These are phyloP conservation scores for Melaleuca quinquenervia DNA, from an alignment of 345 rosid species.

Conservation along the genomic window DNA sequence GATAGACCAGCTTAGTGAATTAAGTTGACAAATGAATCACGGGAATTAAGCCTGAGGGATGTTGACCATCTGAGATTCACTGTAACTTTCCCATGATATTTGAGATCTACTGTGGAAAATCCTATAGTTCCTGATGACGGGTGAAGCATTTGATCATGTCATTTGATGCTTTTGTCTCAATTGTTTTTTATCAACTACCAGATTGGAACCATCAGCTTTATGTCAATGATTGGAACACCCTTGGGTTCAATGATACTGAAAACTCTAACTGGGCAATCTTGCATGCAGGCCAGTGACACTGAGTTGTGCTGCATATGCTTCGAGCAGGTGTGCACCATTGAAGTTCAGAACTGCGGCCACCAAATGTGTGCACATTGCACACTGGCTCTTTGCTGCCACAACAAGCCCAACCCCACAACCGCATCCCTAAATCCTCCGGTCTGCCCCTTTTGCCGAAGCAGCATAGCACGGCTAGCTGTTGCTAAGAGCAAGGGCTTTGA, in stretches of 20 bases:
- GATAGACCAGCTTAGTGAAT: not conserved
- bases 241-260: not conserved
- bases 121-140: not conserved
- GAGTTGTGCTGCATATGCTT: slow-evolving; percentile 96
- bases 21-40: not conserved
- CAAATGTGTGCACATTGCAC: slow-evolving; percentile 99
- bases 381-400: slow-evolving; percentile 91
- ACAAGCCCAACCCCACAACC: slow-evolving; percentile 92
- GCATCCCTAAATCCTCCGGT: slow-evolving; percentile 62
- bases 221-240: not conserved
- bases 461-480: slow-evolving; percentile 52
- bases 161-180: not conserved
- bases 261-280: not conserved
- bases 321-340: slow-evolving; percentile 90
- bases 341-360: slow-evolving; percentile 87
- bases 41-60: not conserved
- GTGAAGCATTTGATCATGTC: not conserved
- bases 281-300: slow-evolving; percentile 57
- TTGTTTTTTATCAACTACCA: not conserved
- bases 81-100: not conserved
- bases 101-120: not conserved
- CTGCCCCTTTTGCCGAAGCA: slow-evolving; percentile 95
- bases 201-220: not conserved
- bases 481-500: slow-evolving; percentile 40
- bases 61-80: not conserved